A percentile compares a stretch with the other conserved stretches of the same genome.
These are phyloP conservation scores for Lodderomyces theae DNA, from an alignment of 1,139 yeast species.

Conservation along the genomic window DNA sequence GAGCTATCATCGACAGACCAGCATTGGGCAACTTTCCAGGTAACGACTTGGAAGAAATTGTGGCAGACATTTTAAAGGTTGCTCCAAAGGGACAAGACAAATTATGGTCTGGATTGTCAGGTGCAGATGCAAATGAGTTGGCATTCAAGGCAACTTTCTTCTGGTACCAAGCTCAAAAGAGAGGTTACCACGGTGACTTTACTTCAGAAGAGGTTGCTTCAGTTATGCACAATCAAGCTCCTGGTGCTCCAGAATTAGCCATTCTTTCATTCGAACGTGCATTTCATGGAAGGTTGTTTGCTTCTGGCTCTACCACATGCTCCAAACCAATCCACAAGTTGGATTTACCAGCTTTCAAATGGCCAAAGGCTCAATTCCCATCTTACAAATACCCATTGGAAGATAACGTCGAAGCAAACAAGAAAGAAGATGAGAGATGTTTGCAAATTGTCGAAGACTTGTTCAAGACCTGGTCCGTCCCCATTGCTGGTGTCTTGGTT, in stretches of 20 bases:
- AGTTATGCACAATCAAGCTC: constrained; percentile 65
- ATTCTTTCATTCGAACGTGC: constrained; percentile 70
- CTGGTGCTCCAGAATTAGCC: constrained; percentile 75
- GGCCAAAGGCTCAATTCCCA: constrained; percentile 89
- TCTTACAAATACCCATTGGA: constrained; percentile 70
- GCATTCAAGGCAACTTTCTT: constrained; percentile 84
- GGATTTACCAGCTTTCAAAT: constrained; percentile 78
- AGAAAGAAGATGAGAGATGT: constrained; percentile 66
- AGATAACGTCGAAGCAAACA: constrained; percentile 51
- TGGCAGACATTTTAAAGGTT: constrained; percentile 54
- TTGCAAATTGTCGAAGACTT: constrained; percentile 56
- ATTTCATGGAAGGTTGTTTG: constrained; percentile 83
- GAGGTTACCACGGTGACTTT: constrained; percentile 51
- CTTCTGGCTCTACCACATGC: constrained; percentile 73
- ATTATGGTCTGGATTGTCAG: constrained; percentile 75
- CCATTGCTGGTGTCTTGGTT: constrained; percentile 72
- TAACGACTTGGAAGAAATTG: constrained; percentile 55
- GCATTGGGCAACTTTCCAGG: constrained; percentile 78
- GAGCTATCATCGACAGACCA: constrained; percentile 72
- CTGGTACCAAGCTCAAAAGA: constrained; percentile 63
- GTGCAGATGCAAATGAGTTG: constrained; percentile 82
- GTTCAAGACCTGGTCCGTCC: constrained; percentile 55
- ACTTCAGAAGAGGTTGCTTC: constrained; percentile 57
- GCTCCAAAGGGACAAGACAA: constrained; percentile 71
- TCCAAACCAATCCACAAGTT: constrained; percentile 82